Conservation (phyloP, 108 stramenopile genomes). For the Nannochloropsis oceanica region DNA sequence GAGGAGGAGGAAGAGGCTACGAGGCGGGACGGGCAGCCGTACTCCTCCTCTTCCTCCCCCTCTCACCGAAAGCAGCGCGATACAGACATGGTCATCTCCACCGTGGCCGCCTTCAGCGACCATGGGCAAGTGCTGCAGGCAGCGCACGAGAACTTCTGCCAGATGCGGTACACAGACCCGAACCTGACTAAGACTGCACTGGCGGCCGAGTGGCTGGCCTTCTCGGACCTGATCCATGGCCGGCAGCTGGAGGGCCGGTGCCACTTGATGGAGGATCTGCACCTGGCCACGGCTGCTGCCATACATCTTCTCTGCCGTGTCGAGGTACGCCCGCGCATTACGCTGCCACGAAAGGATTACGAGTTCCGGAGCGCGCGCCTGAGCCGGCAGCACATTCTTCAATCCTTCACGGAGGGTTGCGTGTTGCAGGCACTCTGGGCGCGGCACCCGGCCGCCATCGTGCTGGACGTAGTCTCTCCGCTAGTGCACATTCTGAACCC, state of each 20-base stretch:
- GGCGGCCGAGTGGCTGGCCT: slow-evolving; percentile 26
- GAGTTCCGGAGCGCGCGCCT: slow-evolving; percentile 7
- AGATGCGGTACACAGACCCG: slow-evolving; percentile 20
- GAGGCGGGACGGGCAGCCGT: neutral
- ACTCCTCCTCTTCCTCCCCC: too few species aligned
- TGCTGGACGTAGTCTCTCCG: slow-evolving; percentile 18
- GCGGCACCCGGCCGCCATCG: neutral
- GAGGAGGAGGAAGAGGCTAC: neutral
- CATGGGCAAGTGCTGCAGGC: slow-evolving; percentile 15
- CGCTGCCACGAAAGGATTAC: slow-evolving; percentile 1
- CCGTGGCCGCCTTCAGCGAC: slow-evolving; percentile 17
- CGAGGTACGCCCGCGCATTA: slow-evolving; percentile 2
- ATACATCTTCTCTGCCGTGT: slow-evolving; percentile 12
- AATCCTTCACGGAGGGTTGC: slow-evolving; percentile 16
- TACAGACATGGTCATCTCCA: neutral
- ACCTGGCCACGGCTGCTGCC: slow-evolving; percentile 14
- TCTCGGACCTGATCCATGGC: slow-evolving; percentile 21
- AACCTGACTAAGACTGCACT: slow-evolving; percentile 4
- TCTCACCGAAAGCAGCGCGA: neutral
- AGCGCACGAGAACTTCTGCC: slow-evolving; percentile 18
- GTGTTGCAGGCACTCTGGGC: neutral
- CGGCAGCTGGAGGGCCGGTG: neutral
- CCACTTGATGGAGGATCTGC: slow-evolving; percentile 5
- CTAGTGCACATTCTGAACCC: slow-evolving; percentile 12
- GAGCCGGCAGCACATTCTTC: slow-evolving; percentile 8